Percentiles rank a stretch among this genome's conserved stretches.
Evolutionary conservation across 2,329 filamentous ascomycete genomes (phyloP).

Genomic region (Madurella mycetomatis): DNA sequence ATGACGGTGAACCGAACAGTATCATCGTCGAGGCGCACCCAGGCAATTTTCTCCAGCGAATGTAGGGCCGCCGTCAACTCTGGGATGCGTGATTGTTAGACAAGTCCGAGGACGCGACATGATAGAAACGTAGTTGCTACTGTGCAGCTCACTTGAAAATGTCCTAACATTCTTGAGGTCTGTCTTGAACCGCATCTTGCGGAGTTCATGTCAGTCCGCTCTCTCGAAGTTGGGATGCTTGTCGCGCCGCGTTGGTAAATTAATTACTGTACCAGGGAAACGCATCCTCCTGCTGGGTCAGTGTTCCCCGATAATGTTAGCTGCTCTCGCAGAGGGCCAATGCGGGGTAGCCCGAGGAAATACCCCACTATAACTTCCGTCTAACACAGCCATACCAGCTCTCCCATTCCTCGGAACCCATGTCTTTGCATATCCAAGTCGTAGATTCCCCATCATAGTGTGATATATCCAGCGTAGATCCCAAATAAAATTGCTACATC

Average conservation of each 20-base stretch:
- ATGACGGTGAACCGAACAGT: constrained; percentile 92
- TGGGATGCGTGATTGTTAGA: constrained; percentile 29
- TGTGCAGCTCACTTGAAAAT: constrained; percentile 51
- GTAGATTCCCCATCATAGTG: not conserved
- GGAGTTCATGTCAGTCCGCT: constrained; percentile 1
- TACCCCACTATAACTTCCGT: not conserved
- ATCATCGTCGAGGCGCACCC: constrained; percentile 84
- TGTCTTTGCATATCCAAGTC: no score
- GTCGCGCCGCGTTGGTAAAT: constrained; percentile 13
- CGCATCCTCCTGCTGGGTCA: no score
- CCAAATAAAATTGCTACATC: not conserved
- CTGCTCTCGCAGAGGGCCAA: not conserved
- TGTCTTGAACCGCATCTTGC: constrained; percentile 61
- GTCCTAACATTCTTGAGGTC: constrained; percentile 63
- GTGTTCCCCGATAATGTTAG: no score
- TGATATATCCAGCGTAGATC: not conserved
- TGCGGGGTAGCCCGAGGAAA: not conserved
- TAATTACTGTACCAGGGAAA: no score
- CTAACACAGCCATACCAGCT: no score
- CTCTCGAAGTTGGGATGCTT: not conserved
- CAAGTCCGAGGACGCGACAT: not conserved
- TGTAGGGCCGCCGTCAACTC: constrained; percentile 61
- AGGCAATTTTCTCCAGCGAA: constrained; percentile 75
- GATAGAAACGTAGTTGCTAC: not conserved
- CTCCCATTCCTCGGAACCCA: no score